phyloP scores from a whole-genome alignment of 805 yeast species.

The Saturnispora sanitii region DNA sequence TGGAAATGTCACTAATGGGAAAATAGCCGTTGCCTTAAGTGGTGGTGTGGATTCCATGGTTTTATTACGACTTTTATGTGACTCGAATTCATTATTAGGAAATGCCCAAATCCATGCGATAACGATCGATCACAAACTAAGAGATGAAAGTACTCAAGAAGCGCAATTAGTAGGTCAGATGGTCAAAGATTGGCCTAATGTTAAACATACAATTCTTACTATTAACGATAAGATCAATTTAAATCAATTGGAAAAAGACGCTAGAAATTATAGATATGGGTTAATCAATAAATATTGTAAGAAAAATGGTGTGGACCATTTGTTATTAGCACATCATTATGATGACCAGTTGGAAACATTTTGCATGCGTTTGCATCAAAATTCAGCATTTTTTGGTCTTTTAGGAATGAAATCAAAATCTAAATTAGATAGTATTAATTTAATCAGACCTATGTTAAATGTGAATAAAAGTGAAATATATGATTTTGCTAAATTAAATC shows the following conservation, averaged over 20 bases:
- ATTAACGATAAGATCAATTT: conserved; percentile 14
- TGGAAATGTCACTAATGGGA: background rate
- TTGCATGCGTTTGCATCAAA: conserved; percentile 39
- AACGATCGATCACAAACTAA: conserved; percentile 55
- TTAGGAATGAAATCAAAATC: conserved; percentile 41
- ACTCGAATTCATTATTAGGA: conserved; percentile 16
- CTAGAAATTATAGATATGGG: conserved; percentile 45
- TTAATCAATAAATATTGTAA: conserved; percentile 35
- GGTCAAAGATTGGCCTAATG: conserved; percentile 14
- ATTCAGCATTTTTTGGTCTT: conserved; percentile 47
- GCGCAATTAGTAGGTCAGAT: conserved; percentile 31
- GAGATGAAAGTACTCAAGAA: conserved; percentile 41
- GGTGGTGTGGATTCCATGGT: conserved; percentile 84
- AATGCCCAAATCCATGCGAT: conserved; percentile 37
- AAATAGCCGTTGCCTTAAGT: conserved; percentile 44
- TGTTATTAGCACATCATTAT: conserved; percentile 57
- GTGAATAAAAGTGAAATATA: conserved; percentile 36
- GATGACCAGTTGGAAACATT: conserved; percentile 71
- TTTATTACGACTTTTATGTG: conserved; percentile 39
- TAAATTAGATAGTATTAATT: conserved; percentile 11
- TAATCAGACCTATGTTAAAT: conserved; percentile 45
- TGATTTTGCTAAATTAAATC: conserved; percentile 32
- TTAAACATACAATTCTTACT: conserved; percentile 20
- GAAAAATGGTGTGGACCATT: conserved; percentile 22
- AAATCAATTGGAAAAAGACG: conserved; percentile 39